Base-by-base conservation (phyloP, 1,284 basidiomycete species). In the Pisolithus thermaeus region DNA sequence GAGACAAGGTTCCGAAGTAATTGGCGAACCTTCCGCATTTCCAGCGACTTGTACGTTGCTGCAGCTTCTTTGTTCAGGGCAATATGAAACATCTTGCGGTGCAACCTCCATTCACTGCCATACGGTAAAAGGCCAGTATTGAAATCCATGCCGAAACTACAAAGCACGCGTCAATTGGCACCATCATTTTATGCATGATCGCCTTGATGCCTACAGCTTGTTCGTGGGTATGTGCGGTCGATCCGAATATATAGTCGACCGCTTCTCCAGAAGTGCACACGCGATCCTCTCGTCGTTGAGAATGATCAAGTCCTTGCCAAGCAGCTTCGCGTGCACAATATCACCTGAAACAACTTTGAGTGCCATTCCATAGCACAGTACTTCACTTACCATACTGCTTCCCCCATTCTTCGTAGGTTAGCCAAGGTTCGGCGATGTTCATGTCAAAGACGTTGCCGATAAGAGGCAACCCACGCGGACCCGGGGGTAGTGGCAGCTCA, bases 211-310 rank as follows among this genome's bases (percentile, higher is more conserved):
- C 7, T 18, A 62, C 67, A 51, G n/a, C 46, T 61, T 11, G 39
- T 52, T 66, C 7, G 57, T 56, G 2, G 52, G 53, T 36, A 65
- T 43, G 39, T 57, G 20, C 2, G 73, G 71, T n/a, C 77, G 65
- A 48, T 69, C 69, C 1, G 72, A 76, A 57, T 77, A 78, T n/a
- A 67, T 65, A 1, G 58, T 39, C 1, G 73, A 70, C 16, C 75
- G 66, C 47, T 62, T 70, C 11, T 76, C 72, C 40, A 77, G 56
- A 12, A 78, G 52, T 28, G 73, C 75, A 4, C 62, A 63, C 1
- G 68, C 72, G 2, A 68, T 62, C 39, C 67, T 59, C n/a, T 52
- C 54, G 12, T 62, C 68, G 39, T 73, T 74, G 49, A 79, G 58
- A 20, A 78, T 51, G 41, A 77, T 49, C 9, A 76, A 60, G 40